Percentiles rank a stretch among this genome's conserved stretches.
phyloP scores from a whole-genome alignment of 148 eudicot genomes.

The Selenicereus undatus region DNA sequence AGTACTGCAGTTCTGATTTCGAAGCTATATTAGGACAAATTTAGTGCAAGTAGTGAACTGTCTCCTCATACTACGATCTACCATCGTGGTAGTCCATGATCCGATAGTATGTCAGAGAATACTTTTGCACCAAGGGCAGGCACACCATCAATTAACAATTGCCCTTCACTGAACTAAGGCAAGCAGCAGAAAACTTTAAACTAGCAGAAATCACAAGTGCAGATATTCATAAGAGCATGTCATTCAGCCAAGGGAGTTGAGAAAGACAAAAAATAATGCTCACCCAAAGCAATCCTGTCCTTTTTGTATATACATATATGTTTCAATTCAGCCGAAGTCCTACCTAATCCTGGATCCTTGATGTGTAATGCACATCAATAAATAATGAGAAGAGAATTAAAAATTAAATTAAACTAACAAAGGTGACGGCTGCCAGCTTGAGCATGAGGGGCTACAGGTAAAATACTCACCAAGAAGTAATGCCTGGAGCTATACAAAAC shows the following conservation, averaged over 20 bases:
- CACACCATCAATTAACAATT: neutral
- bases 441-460: neutral
- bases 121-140: neutral
- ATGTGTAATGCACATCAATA: neutral
- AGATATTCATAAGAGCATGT: neutral
- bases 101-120: neutral
- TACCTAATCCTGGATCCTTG: neutral
- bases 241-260: neutral
- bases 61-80: too few relatives aligned
- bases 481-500: constrained; percentile 9
- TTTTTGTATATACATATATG: neutral
- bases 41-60: too few relatives aligned
- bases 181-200: neutral
- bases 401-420: neutral
- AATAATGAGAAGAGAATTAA: neutral
- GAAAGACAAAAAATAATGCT: neutral
- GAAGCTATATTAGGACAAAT: too few relatives aligned
- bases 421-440: neutral
- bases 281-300: neutral
- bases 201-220: neutral
- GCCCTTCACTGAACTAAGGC: neutral
- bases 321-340: neutral
- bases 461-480: neutral
- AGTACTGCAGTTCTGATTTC: too few relatives aligned
- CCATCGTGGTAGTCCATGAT: too few relatives aligned